Evolutionary conservation across 495 filamentous ascomycete genomes (phyloP).

Genomic region (Aspergillus funiculosus): DNA sequence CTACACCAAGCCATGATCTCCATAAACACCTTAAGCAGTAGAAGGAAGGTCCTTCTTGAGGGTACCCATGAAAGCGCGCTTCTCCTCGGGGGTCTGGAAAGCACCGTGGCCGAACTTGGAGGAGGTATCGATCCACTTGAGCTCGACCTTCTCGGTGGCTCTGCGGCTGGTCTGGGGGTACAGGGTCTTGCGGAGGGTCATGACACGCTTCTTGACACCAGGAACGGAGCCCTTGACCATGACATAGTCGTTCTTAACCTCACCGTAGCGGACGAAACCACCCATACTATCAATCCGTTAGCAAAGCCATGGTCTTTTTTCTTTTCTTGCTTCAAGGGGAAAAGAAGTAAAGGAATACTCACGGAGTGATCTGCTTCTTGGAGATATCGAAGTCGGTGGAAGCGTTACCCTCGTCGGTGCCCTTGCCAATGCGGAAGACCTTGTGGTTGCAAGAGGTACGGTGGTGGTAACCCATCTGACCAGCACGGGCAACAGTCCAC

Average conservation of each 20-base stretch:
- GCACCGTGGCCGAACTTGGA: slow-evolving; percentile 99
- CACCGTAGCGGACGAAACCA: slow-evolving; percentile 98
- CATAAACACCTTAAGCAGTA: slow-evolving; percentile 61
- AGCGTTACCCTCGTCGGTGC: slow-evolving; percentile 78
- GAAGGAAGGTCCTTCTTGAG: slow-evolving; percentile 96
- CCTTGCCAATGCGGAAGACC: slow-evolving; percentile 97
- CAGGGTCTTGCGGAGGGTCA: slow-evolving; percentile 99
- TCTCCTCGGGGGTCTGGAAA: slow-evolving; percentile 97
- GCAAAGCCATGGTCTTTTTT: neutral
- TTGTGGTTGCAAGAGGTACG: slow-evolving; percentile 99
- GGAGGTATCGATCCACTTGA: slow-evolving; percentile 99
- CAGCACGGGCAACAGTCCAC: slow-evolving; percentile 99
- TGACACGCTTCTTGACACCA: slow-evolving; percentile 98
- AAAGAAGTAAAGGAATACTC: slow-evolving; percentile 45
- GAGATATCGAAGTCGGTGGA: slow-evolving; percentile 93
- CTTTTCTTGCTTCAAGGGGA: neutral
- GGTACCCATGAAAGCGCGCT: slow-evolving; percentile 93
- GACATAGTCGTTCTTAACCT: slow-evolving; percentile 99
- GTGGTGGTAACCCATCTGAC: slow-evolving; percentile 99
- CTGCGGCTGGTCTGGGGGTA: slow-evolving; percentile 93
- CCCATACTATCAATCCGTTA: slow-evolving; percentile 65
- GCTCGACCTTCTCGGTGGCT: slow-evolving; percentile 96
- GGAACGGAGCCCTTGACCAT: slow-evolving; percentile 96
- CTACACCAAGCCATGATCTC: slow-evolving; percentile 33
- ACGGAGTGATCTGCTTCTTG: slow-evolving; percentile 99